Evolutionary conservation across 2,329 filamentous ascomycete species (phyloP).

Genomic region (Aspergillus sp.): DNA sequence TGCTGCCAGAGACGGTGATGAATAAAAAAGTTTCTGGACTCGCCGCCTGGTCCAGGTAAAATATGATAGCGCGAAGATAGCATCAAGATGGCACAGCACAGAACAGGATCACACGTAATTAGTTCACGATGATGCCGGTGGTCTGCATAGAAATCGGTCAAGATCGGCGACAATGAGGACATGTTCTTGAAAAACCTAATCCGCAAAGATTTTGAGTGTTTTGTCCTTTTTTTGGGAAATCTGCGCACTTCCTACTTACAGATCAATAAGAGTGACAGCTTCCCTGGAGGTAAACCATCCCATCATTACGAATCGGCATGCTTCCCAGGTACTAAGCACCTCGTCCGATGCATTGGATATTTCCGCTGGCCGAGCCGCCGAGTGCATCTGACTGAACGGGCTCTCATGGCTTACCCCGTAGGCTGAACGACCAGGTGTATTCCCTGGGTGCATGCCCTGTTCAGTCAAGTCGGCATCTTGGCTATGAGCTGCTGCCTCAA

Average conservation of each 20-base stretch:
- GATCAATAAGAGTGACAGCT: constrained; percentile 53
- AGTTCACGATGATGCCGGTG: constrained; percentile 51
- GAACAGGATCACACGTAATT: constrained; percentile 52
- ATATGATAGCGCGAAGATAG: constrained; percentile 55
- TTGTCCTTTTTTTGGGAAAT: not conserved
- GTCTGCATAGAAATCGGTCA: constrained; percentile 51
- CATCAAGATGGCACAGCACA: constrained; percentile 56
- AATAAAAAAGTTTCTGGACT: constrained; percentile 53
- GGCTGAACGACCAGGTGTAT: constrained; percentile 18
- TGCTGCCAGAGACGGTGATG: constrained; percentile 57
- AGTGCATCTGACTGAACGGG: constrained; percentile 19
- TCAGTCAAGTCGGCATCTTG: constrained; percentile 37
- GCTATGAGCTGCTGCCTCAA: constrained; percentile 49
- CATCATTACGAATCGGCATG: constrained; percentile 55
- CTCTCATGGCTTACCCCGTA: constrained; percentile 13
- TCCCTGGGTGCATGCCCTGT: constrained; percentile 24
- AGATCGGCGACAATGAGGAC: constrained; percentile 51
- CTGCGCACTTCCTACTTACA: constrained; percentile 32
- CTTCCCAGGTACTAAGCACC: constrained; percentile 48
- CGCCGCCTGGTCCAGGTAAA: constrained; percentile 43
- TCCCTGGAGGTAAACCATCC: constrained; percentile 58
- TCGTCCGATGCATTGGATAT: constrained; percentile 32
- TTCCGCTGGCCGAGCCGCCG: constrained; percentile 24
- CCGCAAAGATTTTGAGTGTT: not conserved
- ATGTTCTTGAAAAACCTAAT: constrained; percentile 52